Base-by-base conservation (phyloP, 192 early-diverging fungal species). In the Funneliformis geosporum region DNA sequence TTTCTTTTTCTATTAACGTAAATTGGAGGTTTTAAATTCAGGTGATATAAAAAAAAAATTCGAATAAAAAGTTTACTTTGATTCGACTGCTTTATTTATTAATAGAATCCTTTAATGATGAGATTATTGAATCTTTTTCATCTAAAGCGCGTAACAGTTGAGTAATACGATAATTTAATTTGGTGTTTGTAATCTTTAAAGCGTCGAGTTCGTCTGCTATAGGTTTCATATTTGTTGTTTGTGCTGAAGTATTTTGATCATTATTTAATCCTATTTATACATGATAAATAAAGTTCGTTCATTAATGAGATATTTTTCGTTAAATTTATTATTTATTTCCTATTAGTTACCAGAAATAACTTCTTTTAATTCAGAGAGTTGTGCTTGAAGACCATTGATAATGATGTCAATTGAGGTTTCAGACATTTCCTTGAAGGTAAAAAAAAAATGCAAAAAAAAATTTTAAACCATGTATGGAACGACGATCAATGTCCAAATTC, bases 91-190 rank as follows among this genome's bases (percentile, higher is more conserved):
- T 33, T 33, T 27, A n/a, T n/a, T 23, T 72, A 39, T 42, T 39
- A 23, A 72, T 40, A 18, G 25, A 16, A 7, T 42, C 25, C 27
- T 44, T 72, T 4, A 72, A 25, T 21, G 18, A 25, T 2, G 42
- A 28, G 42, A 72, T 72, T 72, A 46, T 42, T 25, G 43, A 12
- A 72, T 72, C 70, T 72, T 72, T 72, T n/a, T 42, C 44, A 23
- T 72, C 12, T 72, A 72, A 47, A 42, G 38, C 8, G 25, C 21
- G 28, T n/a, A 72, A 47, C 11, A 72, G 14, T 44, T 72, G 70
- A 40, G 14, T 47, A 47, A 72, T 72, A 7, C 43, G 70, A 47
- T 43, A 72, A 14, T 72, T 42, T 25, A 46, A 47, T 46, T 72
- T 72, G 2, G 18, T 18, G 33, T 66, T 66, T 66, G 28, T 27